These are phyloP conservation scores for Colletotrichum sp. DNA, from an alignment of 2,329 filamentous ascomycete genomes.

Conservation along the genomic window DNA sequence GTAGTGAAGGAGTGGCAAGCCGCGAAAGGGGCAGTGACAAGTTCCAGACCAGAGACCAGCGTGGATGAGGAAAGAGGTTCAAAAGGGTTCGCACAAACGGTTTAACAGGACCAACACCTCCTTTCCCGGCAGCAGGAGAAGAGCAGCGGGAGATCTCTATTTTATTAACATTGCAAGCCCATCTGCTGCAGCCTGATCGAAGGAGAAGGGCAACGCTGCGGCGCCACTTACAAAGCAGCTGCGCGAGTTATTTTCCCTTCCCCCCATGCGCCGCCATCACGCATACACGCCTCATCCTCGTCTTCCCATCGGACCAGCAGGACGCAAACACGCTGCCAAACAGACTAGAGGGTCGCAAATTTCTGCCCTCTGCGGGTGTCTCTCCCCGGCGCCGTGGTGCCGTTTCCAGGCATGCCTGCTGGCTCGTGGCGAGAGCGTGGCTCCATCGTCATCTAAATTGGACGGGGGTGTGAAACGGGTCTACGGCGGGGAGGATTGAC, in stretches of 20 bases:
- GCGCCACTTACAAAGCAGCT: constrained; percentile 1
- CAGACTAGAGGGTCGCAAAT: not conserved
- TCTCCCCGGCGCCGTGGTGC: not conserved
- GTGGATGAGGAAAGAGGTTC: not conserved
- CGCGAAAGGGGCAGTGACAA: not conserved
- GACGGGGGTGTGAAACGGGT: constrained; percentile 10
- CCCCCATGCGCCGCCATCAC: not conserved
- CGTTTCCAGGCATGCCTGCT: constrained; percentile 4
- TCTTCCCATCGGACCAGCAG: not conserved
- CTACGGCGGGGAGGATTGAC: not conserved
- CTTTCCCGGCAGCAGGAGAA: not conserved
- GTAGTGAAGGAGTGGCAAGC: constrained; percentile 5
- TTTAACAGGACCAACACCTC: not conserved
- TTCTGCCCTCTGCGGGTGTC: not conserved
- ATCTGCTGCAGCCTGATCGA: not conserved
- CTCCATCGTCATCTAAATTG: constrained; percentile 16
- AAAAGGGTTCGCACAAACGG: not conserved
- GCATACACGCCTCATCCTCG: not conserved
- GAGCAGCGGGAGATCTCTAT: not conserved
- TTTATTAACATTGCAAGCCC: not conserved
- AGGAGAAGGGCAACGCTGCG: not conserved
- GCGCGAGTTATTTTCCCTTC: not conserved
- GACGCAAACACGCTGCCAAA: not conserved
- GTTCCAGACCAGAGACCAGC: constrained; percentile 14
- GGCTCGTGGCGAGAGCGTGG: constrained; percentile 12